Conservation (phyloP, 2,329 filamentous ascomycete species). For the Clonostachys sp. region DNA sequence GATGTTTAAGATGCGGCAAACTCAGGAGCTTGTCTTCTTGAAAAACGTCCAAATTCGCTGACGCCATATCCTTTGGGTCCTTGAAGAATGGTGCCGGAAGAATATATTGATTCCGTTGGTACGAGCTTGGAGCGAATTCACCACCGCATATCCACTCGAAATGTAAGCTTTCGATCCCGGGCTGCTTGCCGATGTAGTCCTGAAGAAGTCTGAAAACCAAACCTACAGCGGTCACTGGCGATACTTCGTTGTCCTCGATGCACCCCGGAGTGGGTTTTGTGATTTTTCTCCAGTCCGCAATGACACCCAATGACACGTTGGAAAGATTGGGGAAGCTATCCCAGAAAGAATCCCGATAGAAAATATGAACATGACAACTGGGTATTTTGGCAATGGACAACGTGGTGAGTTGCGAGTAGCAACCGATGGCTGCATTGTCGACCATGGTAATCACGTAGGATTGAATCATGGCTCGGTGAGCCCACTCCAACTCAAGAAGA, state of each 20-base stretch:
- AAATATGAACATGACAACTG: constrained; percentile 50
- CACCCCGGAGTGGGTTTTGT: constrained; percentile 44
- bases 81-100: constrained; percentile 55
- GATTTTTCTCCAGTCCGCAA: constrained; percentile 63
- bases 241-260: constrained; percentile 40
- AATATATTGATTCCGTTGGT: constrained; percentile 57
- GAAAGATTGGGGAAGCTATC: constrained; percentile 45
- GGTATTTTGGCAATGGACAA: constrained; percentile 63
- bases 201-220: constrained; percentile 49
- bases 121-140: constrained; percentile 58
- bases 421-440: constrained; percentile 43
- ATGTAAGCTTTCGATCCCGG: constrained; percentile 51
- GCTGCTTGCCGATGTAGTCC: constrained; percentile 37
- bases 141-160: constrained; percentile 66
- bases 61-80: constrained; percentile 18
- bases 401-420: constrained; percentile 49
- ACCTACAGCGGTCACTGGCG: constrained; percentile 44
- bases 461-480: constrained; percentile 62
- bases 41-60: constrained; percentile 18
- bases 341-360: constrained; percentile 60
- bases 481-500: constrained; percentile 65
- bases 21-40: constrained; percentile 33
- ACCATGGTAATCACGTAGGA: constrained; percentile 63
- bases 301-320: constrained; percentile 53
- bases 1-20: constrained; percentile 50